phyloP scores from a whole-genome alignment of 495 filamentous ascomycete genomes.

The Talaromyces thailandensis region DNA sequence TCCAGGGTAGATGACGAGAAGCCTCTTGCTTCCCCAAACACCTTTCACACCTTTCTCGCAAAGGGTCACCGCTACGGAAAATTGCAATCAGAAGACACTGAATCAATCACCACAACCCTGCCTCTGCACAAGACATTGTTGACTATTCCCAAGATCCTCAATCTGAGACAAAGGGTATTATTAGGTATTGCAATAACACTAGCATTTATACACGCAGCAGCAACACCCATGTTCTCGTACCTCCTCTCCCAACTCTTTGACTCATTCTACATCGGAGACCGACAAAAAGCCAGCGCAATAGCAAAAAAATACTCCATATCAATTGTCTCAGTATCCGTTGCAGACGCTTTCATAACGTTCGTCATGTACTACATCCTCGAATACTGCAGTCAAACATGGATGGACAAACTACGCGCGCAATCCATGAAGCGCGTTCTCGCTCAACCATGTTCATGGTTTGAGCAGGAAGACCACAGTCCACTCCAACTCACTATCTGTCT shows the following conservation, averaged over 20 bases:
- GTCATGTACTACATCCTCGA: conserved; percentile 64
- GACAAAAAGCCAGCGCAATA: conserved; percentile 19
- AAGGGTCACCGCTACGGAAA: background rate
- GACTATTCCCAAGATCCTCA: conserved; percentile 65
- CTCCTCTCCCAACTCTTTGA: conserved; percentile 65
- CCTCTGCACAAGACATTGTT: conserved; percentile 43
- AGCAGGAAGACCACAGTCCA: conserved; percentile 55
- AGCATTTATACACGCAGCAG: conserved; percentile 45
- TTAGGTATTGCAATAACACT: conserved; percentile 50
- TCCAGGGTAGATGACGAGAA: background rate
- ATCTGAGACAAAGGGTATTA: conserved; percentile 35
- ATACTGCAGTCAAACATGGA: conserved; percentile 66
- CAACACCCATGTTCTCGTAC: conserved; percentile 71
- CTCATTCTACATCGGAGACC: conserved; percentile 50
- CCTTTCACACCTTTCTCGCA: background rate
- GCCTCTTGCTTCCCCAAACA: background rate
- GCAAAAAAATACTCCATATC: conserved; percentile 59
- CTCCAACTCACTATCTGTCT: conserved; percentile 58
- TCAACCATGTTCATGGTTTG: conserved; percentile 83
- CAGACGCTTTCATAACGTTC: conserved; percentile 57
- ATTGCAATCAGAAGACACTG: background rate
- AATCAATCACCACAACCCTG: background rate
- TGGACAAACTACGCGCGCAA: conserved; percentile 58
- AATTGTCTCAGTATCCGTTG: conserved; percentile 58
- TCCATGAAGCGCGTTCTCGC: conserved; percentile 62